phyloP scores from a whole-genome alignment of 805 yeast genomes.

The Candida tibetensis region DNA sequence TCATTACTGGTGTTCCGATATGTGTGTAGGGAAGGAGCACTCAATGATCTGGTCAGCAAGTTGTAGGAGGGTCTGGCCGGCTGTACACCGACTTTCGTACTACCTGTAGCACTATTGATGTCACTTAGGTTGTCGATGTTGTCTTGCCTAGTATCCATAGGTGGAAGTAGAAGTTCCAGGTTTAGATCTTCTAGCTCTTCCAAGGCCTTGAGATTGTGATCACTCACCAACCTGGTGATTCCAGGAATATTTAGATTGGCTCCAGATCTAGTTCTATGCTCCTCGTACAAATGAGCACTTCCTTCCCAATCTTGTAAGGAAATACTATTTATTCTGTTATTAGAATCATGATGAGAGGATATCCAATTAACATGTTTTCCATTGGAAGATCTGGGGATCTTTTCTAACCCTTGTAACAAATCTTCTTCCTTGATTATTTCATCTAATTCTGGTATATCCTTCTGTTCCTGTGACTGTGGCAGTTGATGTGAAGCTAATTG shows the following conservation, averaged over 20 bases:
- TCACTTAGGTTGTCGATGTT: slow-evolving; percentile 31
- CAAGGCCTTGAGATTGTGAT: slow-evolving; percentile 12
- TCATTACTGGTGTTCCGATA: slow-evolving; percentile 23
- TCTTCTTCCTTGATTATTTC: neutral
- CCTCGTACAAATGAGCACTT: slow-evolving; percentile 22
- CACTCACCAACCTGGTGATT: slow-evolving; percentile 18
- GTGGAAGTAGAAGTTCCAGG: slow-evolving; percentile 5
- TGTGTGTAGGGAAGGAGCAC: slow-evolving; percentile 44
- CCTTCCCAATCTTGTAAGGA: slow-evolving; percentile 34
- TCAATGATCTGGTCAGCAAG: slow-evolving; percentile 26
- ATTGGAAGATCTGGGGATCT: slow-evolving; percentile 19
- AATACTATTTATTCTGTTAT: slow-evolving; percentile 15
- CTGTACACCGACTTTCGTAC: neutral
- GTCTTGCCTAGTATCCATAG: slow-evolving; percentile 15
- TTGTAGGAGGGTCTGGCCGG: slow-evolving; percentile 8
- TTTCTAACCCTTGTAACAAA: slow-evolving; percentile 23
- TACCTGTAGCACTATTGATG: slow-evolving; percentile 11
- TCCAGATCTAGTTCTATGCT: slow-evolving; percentile 20
- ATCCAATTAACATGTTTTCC: slow-evolving; percentile 7
- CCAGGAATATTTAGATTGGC: slow-evolving; percentile 19
- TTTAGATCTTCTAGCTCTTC: slow-evolving; percentile 1
- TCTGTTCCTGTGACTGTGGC: slow-evolving; percentile 2
- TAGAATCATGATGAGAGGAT: slow-evolving; percentile 2
- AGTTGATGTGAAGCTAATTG: neutral
- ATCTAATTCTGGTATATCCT: neutral